These are phyloP conservation scores for Plectranthus barbatus DNA, from an alignment of 257 asterid species.

Conservation along the genomic window DNA sequence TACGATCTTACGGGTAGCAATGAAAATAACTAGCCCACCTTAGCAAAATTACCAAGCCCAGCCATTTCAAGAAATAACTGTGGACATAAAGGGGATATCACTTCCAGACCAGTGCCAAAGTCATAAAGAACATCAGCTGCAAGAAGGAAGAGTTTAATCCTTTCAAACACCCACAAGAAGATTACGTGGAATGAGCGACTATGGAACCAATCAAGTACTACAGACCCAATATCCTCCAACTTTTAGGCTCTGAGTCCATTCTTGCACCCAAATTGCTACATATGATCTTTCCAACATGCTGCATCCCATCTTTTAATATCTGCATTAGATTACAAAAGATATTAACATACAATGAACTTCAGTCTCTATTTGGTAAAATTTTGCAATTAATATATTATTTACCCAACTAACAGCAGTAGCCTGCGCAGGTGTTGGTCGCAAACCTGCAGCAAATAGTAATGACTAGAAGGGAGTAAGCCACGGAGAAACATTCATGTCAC, in stretches of 20 bases:
- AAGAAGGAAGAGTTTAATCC: constrained; percentile 16
- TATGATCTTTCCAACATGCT: constrained; percentile 87
- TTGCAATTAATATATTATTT: constrained; percentile 18
- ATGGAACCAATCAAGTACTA: neutral
- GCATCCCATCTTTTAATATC: constrained; percentile 96
- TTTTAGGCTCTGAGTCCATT: constrained; percentile 97
- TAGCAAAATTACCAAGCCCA: constrained; percentile 96
- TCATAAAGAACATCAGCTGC: constrained; percentile 98
- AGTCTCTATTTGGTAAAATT: neutral
- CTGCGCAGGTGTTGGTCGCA: constrained; percentile 98
- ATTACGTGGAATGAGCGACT: neutral
- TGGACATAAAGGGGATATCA: constrained; percentile 91
- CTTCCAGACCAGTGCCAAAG: constrained; percentile 89
- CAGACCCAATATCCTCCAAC: constrained; percentile 91
- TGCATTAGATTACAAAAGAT: constrained; percentile 26
- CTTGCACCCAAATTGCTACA: constrained; percentile 96
- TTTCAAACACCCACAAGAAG: constrained; percentile 16
- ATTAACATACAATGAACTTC: neutral
- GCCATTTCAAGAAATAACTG: constrained; percentile 97
- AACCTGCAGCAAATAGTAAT: constrained; percentile 95
- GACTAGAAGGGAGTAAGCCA: constrained; percentile 71
- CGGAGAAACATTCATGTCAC: neutral
- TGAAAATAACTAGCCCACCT: constrained; percentile 38
- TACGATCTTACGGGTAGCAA: neutral
- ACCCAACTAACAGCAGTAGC: constrained; percentile 99